Evolutionary conservation across 192 early-diverging fungal species (phyloP).

Genomic region (Chytriomyces sp.): DNA sequence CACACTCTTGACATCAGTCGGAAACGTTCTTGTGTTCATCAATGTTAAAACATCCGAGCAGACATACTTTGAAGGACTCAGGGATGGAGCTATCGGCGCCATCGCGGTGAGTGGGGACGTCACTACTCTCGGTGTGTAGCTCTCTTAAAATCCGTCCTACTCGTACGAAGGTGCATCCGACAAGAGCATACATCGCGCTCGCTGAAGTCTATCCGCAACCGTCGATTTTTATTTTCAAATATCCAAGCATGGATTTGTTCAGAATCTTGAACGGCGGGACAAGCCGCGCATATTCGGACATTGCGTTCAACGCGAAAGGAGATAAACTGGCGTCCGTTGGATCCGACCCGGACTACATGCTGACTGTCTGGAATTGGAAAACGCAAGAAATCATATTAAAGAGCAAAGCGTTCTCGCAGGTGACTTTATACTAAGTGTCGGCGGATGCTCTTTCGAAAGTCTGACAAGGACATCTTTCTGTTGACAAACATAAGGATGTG

Average conservation of each 20-base stretch:
- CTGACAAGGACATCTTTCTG: neutral
- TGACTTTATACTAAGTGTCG: neutral
- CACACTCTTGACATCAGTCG: slow-evolving; percentile 55
- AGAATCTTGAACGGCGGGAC: slow-evolving; percentile 58
- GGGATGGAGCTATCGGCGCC: slow-evolving; percentile 60
- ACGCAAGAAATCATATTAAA: slow-evolving; percentile 55
- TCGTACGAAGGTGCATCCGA: slow-evolving; percentile 53
- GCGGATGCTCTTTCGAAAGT: neutral
- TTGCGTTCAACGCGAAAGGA: slow-evolving; percentile 60
- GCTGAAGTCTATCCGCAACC: slow-evolving; percentile 54
- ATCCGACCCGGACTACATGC: slow-evolving; percentile 67
- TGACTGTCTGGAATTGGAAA: slow-evolving; percentile 69
- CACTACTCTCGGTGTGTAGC: slow-evolving; percentile 1
- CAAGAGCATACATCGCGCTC: slow-evolving; percentile 55
- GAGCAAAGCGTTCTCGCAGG: slow-evolving; percentile 70
- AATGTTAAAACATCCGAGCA: slow-evolving; percentile 59
- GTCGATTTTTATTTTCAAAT: slow-evolving; percentile 63
- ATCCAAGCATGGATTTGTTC: slow-evolving; percentile 53
- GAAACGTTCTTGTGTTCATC: slow-evolving; percentile 62
- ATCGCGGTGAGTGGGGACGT: slow-evolving; percentile 48
- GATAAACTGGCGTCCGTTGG: slow-evolving; percentile 64
- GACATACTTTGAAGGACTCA: slow-evolving; percentile 51
- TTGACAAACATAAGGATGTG: slow-evolving; percentile 51
- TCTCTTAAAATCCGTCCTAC: neutral
- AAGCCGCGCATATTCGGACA: slow-evolving; percentile 49